Evolutionary conservation across 164 flowering plant genomes (phyloP).

Genomic region (Brasenia schreberi): DNA sequence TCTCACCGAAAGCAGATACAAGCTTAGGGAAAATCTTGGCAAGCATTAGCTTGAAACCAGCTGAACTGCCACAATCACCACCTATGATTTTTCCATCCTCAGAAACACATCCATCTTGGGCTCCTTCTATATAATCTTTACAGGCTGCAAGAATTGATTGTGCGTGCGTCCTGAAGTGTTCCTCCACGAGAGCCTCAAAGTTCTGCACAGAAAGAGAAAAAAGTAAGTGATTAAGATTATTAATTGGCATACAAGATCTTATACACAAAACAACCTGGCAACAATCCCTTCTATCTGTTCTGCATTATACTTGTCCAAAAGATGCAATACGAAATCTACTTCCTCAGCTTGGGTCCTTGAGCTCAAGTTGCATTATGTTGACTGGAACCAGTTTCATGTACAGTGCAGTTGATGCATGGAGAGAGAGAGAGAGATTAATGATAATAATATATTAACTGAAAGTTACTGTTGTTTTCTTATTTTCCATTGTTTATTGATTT

Average conservation of each 20-base stretch:
- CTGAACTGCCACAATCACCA: slow-evolving; percentile 27
- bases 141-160: slow-evolving; percentile 47
- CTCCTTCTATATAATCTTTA: slow-evolving; percentile 68
- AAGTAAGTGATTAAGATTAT: neutral
- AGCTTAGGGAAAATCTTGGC: slow-evolving; percentile 68
- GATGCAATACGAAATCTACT: neutral
- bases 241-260: too few relatives aligned
- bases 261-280: neutral
- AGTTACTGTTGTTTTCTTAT: too few relatives aligned
- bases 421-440: too few relatives aligned
- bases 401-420: too few relatives aligned
- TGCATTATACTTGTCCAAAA: neutral
- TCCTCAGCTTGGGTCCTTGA: neutral
- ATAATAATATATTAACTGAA: too few relatives aligned
- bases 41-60: slow-evolving; percentile 84
- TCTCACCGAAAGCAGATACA: slow-evolving; percentile 41
- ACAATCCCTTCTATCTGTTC: too few relatives aligned
- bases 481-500: too few relatives aligned
- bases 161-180: slow-evolving; percentile 45
- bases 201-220: slow-evolving; percentile 34
- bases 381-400: too few relatives aligned
- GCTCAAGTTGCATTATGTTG: neutral
- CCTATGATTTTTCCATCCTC: slow-evolving; percentile 5
- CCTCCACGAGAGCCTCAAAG: slow-evolving; percentile 65
- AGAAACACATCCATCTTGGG: slow-evolving; percentile 34